Evolutionary conservation across 2,329 filamentous ascomycete species (phyloP).

Genomic region (Achaetomium macrosporum): DNA sequence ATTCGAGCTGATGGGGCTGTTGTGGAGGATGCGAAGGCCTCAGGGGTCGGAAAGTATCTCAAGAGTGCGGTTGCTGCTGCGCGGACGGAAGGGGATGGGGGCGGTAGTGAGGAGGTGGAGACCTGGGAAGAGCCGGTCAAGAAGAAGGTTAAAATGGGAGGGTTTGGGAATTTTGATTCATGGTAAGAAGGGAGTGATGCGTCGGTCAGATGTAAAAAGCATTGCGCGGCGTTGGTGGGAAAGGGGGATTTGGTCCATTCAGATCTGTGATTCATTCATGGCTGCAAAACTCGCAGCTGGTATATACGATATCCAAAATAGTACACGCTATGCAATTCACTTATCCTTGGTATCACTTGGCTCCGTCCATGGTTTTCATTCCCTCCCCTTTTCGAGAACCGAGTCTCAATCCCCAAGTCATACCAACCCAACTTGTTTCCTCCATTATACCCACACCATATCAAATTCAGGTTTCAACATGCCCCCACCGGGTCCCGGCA

Average conservation of each 20-base stretch:
- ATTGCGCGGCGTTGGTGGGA: conserved; percentile 14
- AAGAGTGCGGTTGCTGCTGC: conserved; percentile 45
- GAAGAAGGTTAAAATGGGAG: conserved; percentile 69
- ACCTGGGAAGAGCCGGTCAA: conserved; percentile 64
- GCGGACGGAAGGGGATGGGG: conserved; percentile 17
- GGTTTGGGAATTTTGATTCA: conserved; percentile 91
- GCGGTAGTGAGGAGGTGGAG: conserved; percentile 46
- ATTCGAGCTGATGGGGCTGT: conserved; percentile 63
- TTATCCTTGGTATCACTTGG: conserved; percentile 5
- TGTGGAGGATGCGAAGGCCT: conserved; percentile 36
- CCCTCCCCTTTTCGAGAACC: neutral
- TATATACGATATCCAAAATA: neutral
- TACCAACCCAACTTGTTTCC: neutral
- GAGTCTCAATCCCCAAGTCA: too few species aligned
- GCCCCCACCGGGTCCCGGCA: neutral
- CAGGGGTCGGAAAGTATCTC: conserved; percentile 71
- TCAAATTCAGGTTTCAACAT: conserved; percentile 11
- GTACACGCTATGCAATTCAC: conserved; percentile 4
- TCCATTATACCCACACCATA: conserved; percentile 12
- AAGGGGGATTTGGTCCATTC: neutral
- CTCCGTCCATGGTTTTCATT: neutral
- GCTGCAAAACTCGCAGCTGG: neutral
- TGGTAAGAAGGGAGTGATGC: conserved; percentile 57
- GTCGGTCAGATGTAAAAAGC: neutral
- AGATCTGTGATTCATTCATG: neutral